Evolutionary conservation across 805 yeast species (phyloP), one percentile per base, ranked within the genome.

Genomic region (Helenozyma rhizophorensis): DNA sequence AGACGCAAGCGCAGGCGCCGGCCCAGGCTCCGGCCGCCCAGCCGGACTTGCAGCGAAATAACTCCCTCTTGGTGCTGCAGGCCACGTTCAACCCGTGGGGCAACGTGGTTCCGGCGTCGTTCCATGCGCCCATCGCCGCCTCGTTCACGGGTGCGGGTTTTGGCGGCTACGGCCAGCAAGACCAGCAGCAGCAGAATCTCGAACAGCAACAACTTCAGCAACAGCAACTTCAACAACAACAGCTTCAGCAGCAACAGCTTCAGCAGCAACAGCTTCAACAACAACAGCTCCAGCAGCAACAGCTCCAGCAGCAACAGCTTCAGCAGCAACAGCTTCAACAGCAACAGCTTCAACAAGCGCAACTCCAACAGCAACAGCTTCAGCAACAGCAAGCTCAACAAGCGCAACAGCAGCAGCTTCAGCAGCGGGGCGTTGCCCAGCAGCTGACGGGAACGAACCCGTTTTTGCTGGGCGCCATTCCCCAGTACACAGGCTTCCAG

Each of bases 81-180:
- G 48, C 56, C 25, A 60, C 62, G 10, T 54, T 43, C 42, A 66
- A 66, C 40, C 72, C 72, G 2, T 66, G 72, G 72, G 63, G 48
- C 9, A 18, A 28, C 9, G 23, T 45, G 12, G 21, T 36, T 27
- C 48, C 51, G 24, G 33, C 35, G 6, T 28, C 23, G 5, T 32
- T 40, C 11, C 28, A 35, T 3, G 22, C 19, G 28, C 21, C 9
- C 16, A 17, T 31, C 9, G 34, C 28, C 14, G 46, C 60, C 12
- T 47, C 63, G 4, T 65, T 57, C 40, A 76, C 81, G 5, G 82
- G 81, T 10, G 69, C 69, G 22, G 83, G 83, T 0, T 76, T 77
- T 53, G 82, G 82, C 39, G 30, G 9, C 42, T 13, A 13, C 38
- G 16, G 14, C 28, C 27, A 17, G 10, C 27, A 24, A 11, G 14